Percentiles rank a stretch among this genome's conserved stretches.
Conservation (phyloP, 768 basidiomycete species). For the Russula griseocarnosa region DNA sequence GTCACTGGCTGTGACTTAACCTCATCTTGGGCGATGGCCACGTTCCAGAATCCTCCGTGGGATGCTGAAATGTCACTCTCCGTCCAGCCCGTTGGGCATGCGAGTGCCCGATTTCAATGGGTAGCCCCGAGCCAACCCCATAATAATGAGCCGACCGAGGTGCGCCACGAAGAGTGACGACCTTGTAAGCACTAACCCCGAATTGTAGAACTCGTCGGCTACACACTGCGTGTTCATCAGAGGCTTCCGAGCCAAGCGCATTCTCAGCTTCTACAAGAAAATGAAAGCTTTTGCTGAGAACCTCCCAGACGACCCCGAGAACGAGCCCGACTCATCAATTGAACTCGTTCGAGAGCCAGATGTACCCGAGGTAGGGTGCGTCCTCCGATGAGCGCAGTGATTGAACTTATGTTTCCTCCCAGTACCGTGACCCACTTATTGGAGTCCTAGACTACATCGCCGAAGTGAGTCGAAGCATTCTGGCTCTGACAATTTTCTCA, state of each 20-base stretch:
- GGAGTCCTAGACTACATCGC: slow-evolving; percentile 21
- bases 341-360: slow-evolving; percentile 17
- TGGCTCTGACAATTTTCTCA: neutral
- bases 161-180: neutral
- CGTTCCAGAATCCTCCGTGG: slow-evolving; percentile 14
- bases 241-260: slow-evolving; percentile 24
- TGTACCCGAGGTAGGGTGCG: slow-evolving; percentile 13
- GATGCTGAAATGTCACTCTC: slow-evolving; percentile 13
- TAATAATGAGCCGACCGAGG: slow-evolving; percentile 3
- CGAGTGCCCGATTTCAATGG: slow-evolving; percentile 15
- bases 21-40: slow-evolving; percentile 26
- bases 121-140: slow-evolving; percentile 6
- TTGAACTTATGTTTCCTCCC: neutral
- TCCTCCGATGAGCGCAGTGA: neutral
- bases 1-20: slow-evolving; percentile 28
- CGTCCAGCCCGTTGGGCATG: neutral
- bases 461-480: slow-evolving; percentile 9
- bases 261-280: slow-evolving; percentile 15
- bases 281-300: slow-evolving; percentile 11
- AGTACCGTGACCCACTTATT: slow-evolving; percentile 23
- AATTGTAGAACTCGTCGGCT: neutral
- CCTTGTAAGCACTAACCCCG: neutral
- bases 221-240: slow-evolving; percentile 26
- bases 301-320: slow-evolving; percentile 14
- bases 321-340: slow-evolving; percentile 14